Percentiles rank a stretch among this genome's conserved stretches.
phyloP scores from a whole-genome alignment of 495 filamentous ascomycete genomes.

The Neurospora terricola region DNA sequence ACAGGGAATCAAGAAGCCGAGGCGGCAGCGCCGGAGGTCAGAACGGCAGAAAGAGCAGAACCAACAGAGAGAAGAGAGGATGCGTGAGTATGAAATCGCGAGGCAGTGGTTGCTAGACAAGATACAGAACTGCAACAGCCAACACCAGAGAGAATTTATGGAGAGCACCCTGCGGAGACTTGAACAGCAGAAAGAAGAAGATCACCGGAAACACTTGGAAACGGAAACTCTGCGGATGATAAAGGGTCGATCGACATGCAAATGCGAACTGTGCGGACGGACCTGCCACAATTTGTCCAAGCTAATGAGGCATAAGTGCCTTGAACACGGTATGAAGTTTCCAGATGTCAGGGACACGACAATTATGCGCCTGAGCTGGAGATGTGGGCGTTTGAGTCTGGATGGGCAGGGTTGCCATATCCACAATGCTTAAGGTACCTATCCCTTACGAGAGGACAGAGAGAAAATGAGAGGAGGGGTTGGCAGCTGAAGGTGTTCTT shows the following conservation, averaged over 20 bases:
- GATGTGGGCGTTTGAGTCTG: not conserved
- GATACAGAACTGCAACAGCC: not conserved
- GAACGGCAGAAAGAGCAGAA: not conserved
- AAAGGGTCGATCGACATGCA: not conserved
- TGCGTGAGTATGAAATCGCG: not conserved
- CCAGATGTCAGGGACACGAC: not conserved
- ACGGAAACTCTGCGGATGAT: not conserved
- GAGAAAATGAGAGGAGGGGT: not conserved
- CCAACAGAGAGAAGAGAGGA: not conserved
- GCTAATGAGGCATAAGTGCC: not conserved
- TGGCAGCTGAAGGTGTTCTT: not conserved
- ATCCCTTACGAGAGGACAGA: not conserved
- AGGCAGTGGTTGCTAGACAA: not conserved
- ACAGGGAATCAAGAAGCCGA: not conserved
- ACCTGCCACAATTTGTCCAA: not conserved
- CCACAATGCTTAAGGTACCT: not conserved
- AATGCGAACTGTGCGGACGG: not conserved
- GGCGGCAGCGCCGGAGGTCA: not conserved
- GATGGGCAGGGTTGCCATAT: not conserved
- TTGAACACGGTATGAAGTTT: not conserved
- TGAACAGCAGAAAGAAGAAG: not conserved
- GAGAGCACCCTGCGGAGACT: not conserved
- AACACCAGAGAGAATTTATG: not conserved
- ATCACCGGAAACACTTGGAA: not conserved
- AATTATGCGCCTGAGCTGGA: not conserved